Base-by-base conservation (phyloP, 2,329 filamentous ascomycete genomes). In the Didymella lethalis region DNA sequence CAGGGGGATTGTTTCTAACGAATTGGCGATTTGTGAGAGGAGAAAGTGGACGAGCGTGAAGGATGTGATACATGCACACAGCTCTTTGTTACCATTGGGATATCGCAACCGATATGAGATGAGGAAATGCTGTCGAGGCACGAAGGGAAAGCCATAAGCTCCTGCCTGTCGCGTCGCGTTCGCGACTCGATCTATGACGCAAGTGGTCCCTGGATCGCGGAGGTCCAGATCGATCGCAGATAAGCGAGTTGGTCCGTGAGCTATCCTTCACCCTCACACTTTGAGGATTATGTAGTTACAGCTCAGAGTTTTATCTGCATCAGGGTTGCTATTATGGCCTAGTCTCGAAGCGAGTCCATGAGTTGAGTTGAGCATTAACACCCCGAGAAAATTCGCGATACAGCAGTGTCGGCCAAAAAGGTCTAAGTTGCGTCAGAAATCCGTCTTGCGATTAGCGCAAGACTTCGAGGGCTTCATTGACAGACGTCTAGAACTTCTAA, bases 111-210 rank as follows among this genome's bases (percentile, higher is more conserved):
- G 3, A 20, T 41, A 41, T 41, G 10, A 6, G 11, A 34, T 12
- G 26, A 23, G 11, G 25, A 3, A 5, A 31, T 18, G 18, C 18
- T 18, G 18, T 18, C 18, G 1, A 18, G 18, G 18, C 18, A 18
- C 18, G 18, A 18, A 18, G 18, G 18, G 18, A 18, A 18, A 18
- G 18, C 18, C 18, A 18, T 16, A n/a, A 25, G 2, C n/a, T 51
- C 36, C 28, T 20, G 32, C 36, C 46, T 43, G 59, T 64, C 63
- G 64, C 64, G 64, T 59, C 64, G 63, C 60, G 66, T 62, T 31
- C 51, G 48, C 54, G 50, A 57, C 55, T 59, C 68, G 70, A 73
- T 73, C 69, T 54, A 72, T 72, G 68, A 72, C 68, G 68, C 64
- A 66, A 26, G 61, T 69, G 41, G 67, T 68, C 46, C 69, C 64